A percentile compares a stretch with the other conserved stretches of the same genome.
phyloP scores from a whole-genome alignment of 495 filamentous ascomycete species.

The Penicillium paradoxum region DNA sequence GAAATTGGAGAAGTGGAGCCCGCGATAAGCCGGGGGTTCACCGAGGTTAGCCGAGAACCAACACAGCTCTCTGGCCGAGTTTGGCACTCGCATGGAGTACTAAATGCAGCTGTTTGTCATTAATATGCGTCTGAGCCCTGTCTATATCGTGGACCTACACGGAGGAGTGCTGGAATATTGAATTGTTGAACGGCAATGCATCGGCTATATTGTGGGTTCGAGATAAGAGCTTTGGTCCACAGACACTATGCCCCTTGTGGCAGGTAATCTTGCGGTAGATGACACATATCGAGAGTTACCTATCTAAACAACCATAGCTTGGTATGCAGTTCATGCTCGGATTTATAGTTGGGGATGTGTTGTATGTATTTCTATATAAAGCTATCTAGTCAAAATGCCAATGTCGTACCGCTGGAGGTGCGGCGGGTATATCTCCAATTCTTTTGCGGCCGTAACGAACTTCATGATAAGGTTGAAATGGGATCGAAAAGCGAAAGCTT shows the following conservation, averaged over 20 bases:
- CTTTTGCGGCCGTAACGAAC: neutral
- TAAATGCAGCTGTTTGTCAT: neutral
- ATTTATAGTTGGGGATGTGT: neutral
- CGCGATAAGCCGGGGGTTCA: constrained; percentile 7
- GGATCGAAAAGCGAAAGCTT: neutral
- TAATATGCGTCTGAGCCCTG: neutral
- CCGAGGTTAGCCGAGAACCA: constrained; percentile 6
- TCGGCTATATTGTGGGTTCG: neutral
- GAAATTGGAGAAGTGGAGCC: constrained; percentile 18
- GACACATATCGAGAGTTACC: neutral
- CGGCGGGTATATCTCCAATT: constrained; percentile 8
- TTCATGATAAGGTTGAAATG: neutral
- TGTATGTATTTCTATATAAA: neutral
- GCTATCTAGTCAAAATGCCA: neutral
- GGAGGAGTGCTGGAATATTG: neutral
- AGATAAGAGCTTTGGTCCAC: neutral
- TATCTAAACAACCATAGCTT: neutral
- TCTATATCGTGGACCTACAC: neutral
- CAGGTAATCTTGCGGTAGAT: neutral
- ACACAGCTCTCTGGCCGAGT: neutral
- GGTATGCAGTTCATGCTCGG: neutral
- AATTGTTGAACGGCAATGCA: neutral
- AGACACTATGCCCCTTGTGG: neutral
- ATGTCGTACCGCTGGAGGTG: neutral
- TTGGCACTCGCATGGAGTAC: neutral